A percentile compares a stretch with the other conserved stretches of the same genome.
Evolutionary conservation across 257 asterid genomes (phyloP).

Genomic region (Ilex aquifolium): DNA sequence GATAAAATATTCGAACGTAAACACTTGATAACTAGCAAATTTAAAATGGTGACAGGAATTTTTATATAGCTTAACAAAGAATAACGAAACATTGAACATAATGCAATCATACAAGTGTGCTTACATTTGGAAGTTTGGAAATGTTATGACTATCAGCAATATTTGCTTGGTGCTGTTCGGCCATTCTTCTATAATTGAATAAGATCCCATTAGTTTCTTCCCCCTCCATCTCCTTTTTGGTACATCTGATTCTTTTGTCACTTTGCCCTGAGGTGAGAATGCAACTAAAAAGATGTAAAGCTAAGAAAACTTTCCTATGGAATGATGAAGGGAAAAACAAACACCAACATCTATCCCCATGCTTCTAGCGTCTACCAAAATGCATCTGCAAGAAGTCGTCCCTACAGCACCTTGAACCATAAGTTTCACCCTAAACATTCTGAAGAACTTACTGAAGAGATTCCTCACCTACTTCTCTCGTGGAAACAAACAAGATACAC

Average conservation of each 20-base stretch:
- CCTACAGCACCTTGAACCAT: constrained; percentile 18
- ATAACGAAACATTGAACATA: constrained; percentile 19
- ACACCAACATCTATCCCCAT: constrained; percentile 22
- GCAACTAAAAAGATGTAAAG: constrained; percentile 20
- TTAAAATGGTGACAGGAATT: background rate
- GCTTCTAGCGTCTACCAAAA: constrained; percentile 33
- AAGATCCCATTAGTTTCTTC: too few relatives aligned
- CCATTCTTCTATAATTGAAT: constrained; percentile 3
- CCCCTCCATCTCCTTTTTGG: background rate
- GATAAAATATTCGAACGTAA: too few relatives aligned
- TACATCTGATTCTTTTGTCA: constrained; percentile 4
- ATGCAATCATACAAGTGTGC: constrained; percentile 10
- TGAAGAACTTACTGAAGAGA: constrained; percentile 9
- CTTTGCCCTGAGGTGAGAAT: too few relatives aligned
- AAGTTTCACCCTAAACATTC: constrained; percentile 14
- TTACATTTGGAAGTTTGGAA: constrained; percentile 11
- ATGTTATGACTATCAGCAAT: constrained; percentile 6
- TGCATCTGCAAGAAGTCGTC: constrained; percentile 21
- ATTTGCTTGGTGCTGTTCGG: constrained; percentile 3
- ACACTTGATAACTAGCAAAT: too few relatives aligned
- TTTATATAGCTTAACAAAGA: constrained; percentile 6
- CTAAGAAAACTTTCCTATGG: constrained; percentile 19
- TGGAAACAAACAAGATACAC: constrained; percentile 18
- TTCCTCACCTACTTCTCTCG: constrained; percentile 22
- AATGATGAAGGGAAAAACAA: constrained; percentile 1